A percentile compares a stretch with the other conserved stretches of the same genome.
phyloP scores from a whole-genome alignment of 176 grass and related monocot species.

The Coix lacrymajobi region DNA sequence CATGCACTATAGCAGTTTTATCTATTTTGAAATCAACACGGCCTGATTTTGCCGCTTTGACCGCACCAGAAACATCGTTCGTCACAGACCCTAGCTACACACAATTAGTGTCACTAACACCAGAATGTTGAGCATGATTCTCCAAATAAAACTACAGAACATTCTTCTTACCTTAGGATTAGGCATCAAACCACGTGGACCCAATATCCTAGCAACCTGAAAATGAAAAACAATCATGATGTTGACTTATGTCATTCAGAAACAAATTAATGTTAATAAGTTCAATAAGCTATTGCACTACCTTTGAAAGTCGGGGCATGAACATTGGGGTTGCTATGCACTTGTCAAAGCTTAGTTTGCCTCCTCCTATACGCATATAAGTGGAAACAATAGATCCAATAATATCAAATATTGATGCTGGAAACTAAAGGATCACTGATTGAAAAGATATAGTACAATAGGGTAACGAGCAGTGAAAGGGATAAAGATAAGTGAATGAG shows the following conservation, averaged over 20 bases:
- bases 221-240: conserved; percentile 7
- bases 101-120: conserved; percentile 17
- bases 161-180: conserved; percentile 84
- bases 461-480: background rate
- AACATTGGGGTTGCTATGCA: conserved; percentile 97
- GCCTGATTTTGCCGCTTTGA: conserved; percentile 86
- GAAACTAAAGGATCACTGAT: conserved; percentile 4
- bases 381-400: background rate
- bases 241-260: conserved; percentile 11
- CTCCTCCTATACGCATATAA: conserved; percentile 55
- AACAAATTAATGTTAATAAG: background rate
- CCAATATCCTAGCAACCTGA: conserved; percentile 93
- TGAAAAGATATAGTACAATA: background rate
- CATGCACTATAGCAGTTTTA: conserved; percentile 99
- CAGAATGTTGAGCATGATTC: background rate
- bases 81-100: conserved; percentile 90
- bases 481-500: background rate
- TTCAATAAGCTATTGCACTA: conserved; percentile 5
- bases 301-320: conserved; percentile 98
- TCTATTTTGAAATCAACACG: conserved; percentile 97
- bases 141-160: conserved; percentile 21
- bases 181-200: conserved; percentile 96
- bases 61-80: conserved; percentile 81
- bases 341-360: conserved; percentile 95
- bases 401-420: background rate